Evolutionary conservation across 2,329 filamentous ascomycete species (phyloP), one percentile per base, ranked within the genome.

Genomic region (Herpotrichia juniperi): DNA sequence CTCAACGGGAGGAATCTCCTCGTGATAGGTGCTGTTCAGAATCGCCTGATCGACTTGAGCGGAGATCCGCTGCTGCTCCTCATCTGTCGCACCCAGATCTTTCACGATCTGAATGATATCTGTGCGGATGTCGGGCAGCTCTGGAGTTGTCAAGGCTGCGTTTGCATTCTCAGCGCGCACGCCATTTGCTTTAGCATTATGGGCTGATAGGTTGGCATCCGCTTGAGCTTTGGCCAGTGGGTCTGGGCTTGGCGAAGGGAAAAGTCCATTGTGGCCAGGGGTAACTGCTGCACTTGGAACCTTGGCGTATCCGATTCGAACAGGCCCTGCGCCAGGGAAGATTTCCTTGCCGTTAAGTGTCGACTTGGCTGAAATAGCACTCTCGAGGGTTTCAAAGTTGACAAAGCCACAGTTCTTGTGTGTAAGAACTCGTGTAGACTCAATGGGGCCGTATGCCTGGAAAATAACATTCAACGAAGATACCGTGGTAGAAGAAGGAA

Each of bases 351-450:
- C 92, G 67, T 97, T 97, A 76, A 96, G 87, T 69, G 87, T 83
- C 12, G 87, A 87, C 73, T 93, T 96, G 14, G 94, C 94, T 54
- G 91, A 87, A 32, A 97, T 87, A 50, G 94, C 94, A 70, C 91
- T 96, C 59, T 97, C 93, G 25, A 94, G 78, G 53, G 86, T 88
- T 75, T 97, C 92, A 67, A 96, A 99, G 75, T 99, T 99, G 70
- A 99, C 93, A 64, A 99, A 99, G 2, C 93, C 94, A 71, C 94
- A 99, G 76, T 96, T 97, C 82, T 99, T 99, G 80, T 99, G 92
- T 0, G 94, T 97, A 56, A 99, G 81, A 4, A 99, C 94, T 58
- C 94, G 85, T 24, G 91, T 93, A 3, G 93, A 97, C 60, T 94
- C 83, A 57, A 99, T 96, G 2, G 89, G 84, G 9, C 94, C 94